Conservation (phyloP, 2,329 filamentous ascomycete genomes). For the Aspergillus novoparasiticus region DNA sequence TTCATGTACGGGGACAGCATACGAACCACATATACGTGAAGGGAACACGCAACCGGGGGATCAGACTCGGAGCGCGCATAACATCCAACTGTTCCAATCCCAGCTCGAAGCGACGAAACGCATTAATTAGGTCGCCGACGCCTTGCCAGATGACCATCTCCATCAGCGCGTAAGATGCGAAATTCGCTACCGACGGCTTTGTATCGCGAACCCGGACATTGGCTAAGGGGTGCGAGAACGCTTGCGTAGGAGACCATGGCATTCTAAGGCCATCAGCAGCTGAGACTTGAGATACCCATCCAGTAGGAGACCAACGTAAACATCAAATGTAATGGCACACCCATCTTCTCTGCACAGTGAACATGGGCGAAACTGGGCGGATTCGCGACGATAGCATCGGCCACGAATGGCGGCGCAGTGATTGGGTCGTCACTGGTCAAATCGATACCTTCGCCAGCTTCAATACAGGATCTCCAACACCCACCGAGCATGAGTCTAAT, state of each 20-base stretch:
- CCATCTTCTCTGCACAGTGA: neutral
- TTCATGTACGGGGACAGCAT: neutral
- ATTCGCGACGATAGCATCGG: neutral
- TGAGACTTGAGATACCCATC: too few relatives aligned
- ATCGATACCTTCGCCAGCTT: conserved; percentile 1
- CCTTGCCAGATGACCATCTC: conserved; percentile 92
- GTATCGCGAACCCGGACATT: conserved; percentile 76
- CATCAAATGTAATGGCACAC: neutral
- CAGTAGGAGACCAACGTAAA: neutral
- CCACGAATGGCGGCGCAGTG: neutral
- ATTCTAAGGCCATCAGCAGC: conserved; percentile 53
- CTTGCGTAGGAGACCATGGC: conserved; percentile 83
- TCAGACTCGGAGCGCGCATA: conserved; percentile 78
- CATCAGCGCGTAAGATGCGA: conserved; percentile 76
- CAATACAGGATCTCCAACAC: neutral
- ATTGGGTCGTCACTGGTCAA: neutral
- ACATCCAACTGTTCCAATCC: conserved; percentile 75
- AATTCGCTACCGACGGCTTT: conserved; percentile 72
- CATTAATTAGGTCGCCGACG: conserved; percentile 74
- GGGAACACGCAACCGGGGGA: conserved; percentile 73
- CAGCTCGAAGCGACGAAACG: conserved; percentile 53
- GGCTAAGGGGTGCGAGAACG: conserved; percentile 80
- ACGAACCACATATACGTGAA: conserved; percentile 81
- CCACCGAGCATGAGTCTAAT: neutral
- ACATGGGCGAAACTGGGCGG: neutral